Base-by-base conservation (phyloP, 1,139 yeast genomes). In the Waltiozyma sp. region DNA sequence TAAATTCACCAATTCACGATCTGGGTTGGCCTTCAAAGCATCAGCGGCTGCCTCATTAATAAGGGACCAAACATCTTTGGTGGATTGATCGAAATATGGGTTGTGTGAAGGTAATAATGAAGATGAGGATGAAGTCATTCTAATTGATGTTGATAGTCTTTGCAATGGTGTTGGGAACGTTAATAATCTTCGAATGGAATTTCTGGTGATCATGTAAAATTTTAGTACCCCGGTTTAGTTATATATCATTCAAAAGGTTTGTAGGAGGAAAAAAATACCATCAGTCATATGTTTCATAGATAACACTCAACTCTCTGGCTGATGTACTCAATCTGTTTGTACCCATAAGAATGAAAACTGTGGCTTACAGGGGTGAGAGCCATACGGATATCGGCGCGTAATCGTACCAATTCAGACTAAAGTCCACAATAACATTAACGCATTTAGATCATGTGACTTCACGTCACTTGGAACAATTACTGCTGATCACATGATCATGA, bases 31-130 rank as follows among this genome's bases (percentile, higher is more conserved):
- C 43, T 75, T 75, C 43, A 75, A 77, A 14, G 94, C 86, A 6
- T 75, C 74, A 3, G 95, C 95, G 1, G 97, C 97, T 2, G 96
- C 82, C 57, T 89, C 97, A 58, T 91, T 91, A 63, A 93, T 85
- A 51, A 91, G 68, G 13, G 93, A 73, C 98, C 98, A 91, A 39
- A 91, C 88, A 59, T 91, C 98, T 60, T 88, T 86, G 19, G 68
- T 58, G 15, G 58, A 56, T 36, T 65, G 55, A 42, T 76, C 69
- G 63, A 83, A 82, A 60, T 81, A 81, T 0, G 57, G 54, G 35
- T 55, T 55, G 38, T 54, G 58, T 5, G 55, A 42, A 23, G 58
- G 58, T 7, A 52, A 45, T n/a, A 7, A 4, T n/a, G 34, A 31
- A 26, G 23, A 21, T 5, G 23, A 21, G 23, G 23, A 21, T 5